Conservation (phyloP, 2,329 filamentous ascomycete species). For the Beauveria sp. region DNA sequence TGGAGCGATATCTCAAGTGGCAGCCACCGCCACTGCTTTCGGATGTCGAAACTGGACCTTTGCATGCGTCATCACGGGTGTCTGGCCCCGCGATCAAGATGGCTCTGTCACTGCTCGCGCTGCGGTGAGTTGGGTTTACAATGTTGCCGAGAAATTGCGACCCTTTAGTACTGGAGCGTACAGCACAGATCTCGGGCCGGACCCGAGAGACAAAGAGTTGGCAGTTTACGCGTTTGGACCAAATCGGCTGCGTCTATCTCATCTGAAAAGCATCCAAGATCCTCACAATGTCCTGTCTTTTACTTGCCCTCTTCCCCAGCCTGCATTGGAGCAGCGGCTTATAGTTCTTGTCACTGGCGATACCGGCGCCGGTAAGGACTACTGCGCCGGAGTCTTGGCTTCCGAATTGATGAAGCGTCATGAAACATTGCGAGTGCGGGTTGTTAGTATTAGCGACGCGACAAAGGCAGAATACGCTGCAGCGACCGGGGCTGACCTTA, state of each 20-base stretch:
- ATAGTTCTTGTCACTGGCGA: conserved; percentile 52
- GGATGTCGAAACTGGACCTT: conserved; percentile 57
- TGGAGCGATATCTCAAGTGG: conserved; percentile 38
- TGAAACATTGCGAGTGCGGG: conserved; percentile 21
- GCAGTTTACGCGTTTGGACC: conserved; percentile 48
- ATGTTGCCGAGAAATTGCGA: conserved; percentile 37
- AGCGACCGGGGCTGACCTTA: conserved; percentile 37
- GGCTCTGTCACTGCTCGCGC: conserved; percentile 34
- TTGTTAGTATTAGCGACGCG: conserved; percentile 40
- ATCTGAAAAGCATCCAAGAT: conserved; percentile 43
- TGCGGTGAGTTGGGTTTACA: conserved; percentile 49
- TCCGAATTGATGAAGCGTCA: conserved; percentile 26
- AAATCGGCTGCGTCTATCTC: conserved; percentile 41
- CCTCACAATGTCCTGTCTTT: conserved; percentile 44
- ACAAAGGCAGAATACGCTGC: conserved; percentile 51
- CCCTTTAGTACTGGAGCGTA: conserved; percentile 46
- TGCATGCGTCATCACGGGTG: conserved; percentile 55
- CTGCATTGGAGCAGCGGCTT: conserved; percentile 30
- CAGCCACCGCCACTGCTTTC: conserved; percentile 44
- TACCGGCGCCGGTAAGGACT: conserved; percentile 51
- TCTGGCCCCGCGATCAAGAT: conserved; percentile 48
- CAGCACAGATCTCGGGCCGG: conserved; percentile 54
- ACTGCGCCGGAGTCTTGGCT: conserved; percentile 47
- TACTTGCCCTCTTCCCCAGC: conserved; percentile 41
- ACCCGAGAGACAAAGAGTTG: conserved; percentile 47